Evolutionary conservation across 1,284 basidiomycete genomes (phyloP), one percentile per base, ranked within the genome.

Genomic region (Trichosporon sp.): DNA sequence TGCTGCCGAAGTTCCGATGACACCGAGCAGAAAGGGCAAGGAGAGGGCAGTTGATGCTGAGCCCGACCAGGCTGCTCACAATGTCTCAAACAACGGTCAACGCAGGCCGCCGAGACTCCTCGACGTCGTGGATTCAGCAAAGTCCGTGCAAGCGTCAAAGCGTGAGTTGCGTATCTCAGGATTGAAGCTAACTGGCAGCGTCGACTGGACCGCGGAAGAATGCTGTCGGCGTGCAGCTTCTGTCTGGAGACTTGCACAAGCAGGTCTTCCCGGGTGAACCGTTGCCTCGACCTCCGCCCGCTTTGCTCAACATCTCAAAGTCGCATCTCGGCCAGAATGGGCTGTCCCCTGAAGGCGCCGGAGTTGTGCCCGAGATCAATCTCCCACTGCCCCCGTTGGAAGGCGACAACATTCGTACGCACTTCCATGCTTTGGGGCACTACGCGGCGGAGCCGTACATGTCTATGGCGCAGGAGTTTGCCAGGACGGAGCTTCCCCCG

Each of bases 151-250:
- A 12, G 18, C 8, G 18, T 31, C 56, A 11, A 31, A 9, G 64
- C 27, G 66, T 62, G 65, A 67, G 66, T 62, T 31, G 18, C 12
- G 0, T 1, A 31, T 11, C 25, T 13, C 5, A 2, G 32, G 21
- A 0, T 15, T 31, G n/a, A n/a, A n/a, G 34, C 34, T 68, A 5
- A 68, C 47, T 2, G 2, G 5, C 53, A 44, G 62, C 29, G 7
- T 18, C 47, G 8, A n/a, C 21, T 11, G 73, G 67, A 11, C 72
- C 80, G 0, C 88, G 93, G 65, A 60, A 31, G 56, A 98, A 97
- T 77, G 88, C 92, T 73, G 87, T 95, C 35, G 95, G 95, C 21
- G 95, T 98, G 2, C 95, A 99, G 80, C 88, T 98, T 64, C 88
- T 99, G 34, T 92, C 94, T 2, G 87, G 88, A 5, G 84, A 85